These are phyloP conservation scores for Dryas integrifolia DNA, from an alignment of 331 rosid genomes.

Conservation along the genomic window DNA sequence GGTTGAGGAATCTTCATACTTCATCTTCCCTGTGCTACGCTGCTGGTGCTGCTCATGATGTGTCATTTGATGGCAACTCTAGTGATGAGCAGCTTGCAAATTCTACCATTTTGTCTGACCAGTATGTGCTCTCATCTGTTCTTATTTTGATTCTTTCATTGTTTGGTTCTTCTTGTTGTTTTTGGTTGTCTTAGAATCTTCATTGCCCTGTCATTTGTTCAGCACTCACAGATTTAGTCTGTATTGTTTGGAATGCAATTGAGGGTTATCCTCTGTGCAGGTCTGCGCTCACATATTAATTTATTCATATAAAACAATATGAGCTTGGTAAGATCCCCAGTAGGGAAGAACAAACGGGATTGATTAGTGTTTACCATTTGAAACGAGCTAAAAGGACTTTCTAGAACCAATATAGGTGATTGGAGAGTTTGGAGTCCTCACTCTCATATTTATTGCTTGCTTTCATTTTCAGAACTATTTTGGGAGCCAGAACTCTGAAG, in stretches of 20 bases:
- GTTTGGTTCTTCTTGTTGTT: not conserved
- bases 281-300: not conserved
- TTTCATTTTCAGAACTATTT: slow-evolving; percentile 40
- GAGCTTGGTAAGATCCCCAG: not conserved
- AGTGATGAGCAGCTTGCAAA: slow-evolving; percentile 46
- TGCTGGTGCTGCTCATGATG: slow-evolving; percentile 56
- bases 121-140: slow-evolving; percentile 46
- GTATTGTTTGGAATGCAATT: not conserved
- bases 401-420: not conserved
- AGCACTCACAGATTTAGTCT: not conserved
- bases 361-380: not conserved
- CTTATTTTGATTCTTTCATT: not conserved
- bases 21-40: slow-evolving; percentile 43
- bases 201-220: not conserved
- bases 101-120: slow-evolving; percentile 39
- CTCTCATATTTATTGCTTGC: slow-evolving; percentile 12
- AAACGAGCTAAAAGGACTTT: not conserved
- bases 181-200: slow-evolving; percentile 6
- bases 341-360: not conserved
- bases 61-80: slow-evolving; percentile 53
- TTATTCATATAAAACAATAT: not conserved
- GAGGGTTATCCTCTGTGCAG: not conserved
- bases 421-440: not conserved
- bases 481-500: slow-evolving; percentile 54
- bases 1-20: slow-evolving; percentile 34